Conservation (phyloP, 345 rosid genomes). For the Syzygium oleosum region DNA sequence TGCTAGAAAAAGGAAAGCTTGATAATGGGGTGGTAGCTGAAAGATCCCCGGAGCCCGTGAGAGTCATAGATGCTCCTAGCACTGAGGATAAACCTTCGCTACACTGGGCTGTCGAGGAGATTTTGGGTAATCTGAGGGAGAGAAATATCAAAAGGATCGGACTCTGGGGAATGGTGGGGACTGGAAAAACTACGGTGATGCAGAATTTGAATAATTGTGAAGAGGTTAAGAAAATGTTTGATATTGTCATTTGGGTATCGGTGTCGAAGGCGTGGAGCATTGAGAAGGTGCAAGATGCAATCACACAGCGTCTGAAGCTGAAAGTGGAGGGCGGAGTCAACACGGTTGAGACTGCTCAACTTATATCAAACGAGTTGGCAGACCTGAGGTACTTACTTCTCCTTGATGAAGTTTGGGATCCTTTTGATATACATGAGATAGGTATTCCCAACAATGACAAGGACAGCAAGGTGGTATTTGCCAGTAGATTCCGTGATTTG, state of each 20-base stretch:
- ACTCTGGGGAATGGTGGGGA: slow-evolving; percentile 20
- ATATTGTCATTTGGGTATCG: slow-evolving; percentile 17
- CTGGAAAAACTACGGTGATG: slow-evolving; percentile 27
- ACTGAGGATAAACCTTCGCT: slow-evolving; percentile 7
- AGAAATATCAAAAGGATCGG: slow-evolving; percentile 9
- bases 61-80: slow-evolving; percentile 6
- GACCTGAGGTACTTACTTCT: slow-evolving; percentile 16
- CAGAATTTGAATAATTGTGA: slow-evolving; percentile 21
- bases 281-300: slow-evolving; percentile 14
- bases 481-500: slow-evolving; percentile 8
- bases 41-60: slow-evolving; percentile 3
- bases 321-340: neutral
- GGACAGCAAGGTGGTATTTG: slow-evolving; percentile 17
- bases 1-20: slow-evolving; percentile 7
- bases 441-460: slow-evolving; percentile 11
- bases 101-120: slow-evolving; percentile 1
- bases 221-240: slow-evolving; percentile 14
- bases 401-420: slow-evolving; percentile 16
- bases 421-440: slow-evolving; percentile 5
- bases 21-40: slow-evolving; percentile 5
- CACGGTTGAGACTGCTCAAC: slow-evolving; percentile 4
- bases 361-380: slow-evolving; percentile 14
- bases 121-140: slow-evolving; percentile 3
- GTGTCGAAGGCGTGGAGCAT: neutral
- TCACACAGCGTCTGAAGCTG: slow-evolving; percentile 10